These are phyloP conservation scores for Panicum miliaceum DNA, from an alignment of 176 grass and related monocot genomes.

Conservation along the genomic window DNA sequence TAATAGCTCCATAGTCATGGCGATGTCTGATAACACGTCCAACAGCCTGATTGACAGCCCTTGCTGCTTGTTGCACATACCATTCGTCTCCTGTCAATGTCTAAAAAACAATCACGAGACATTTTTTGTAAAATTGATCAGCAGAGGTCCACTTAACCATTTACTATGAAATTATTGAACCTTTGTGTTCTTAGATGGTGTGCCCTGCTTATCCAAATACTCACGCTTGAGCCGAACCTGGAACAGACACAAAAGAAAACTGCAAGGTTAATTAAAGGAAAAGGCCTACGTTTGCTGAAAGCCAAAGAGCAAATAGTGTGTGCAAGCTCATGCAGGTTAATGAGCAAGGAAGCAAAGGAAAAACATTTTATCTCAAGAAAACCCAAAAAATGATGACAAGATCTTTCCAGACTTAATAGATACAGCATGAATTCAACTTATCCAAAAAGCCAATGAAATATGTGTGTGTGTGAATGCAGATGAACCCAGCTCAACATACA, in stretches of 20 bases:
- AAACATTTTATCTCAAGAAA: not conserved
- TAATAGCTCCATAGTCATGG: conserved; percentile 94
- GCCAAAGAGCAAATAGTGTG: conserved; percentile 9
- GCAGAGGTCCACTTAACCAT: not conserved
- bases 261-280: conserved; percentile 15
- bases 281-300: not conserved
- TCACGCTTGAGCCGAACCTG: conserved; percentile 93
- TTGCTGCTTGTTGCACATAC: conserved; percentile 97
- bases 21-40: conserved; percentile 93
- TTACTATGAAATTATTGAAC: conserved; percentile 43
- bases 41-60: conserved; percentile 97
- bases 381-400: not conserved
- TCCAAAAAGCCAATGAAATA: not conserved
- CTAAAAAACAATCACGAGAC: conserved; percentile 53
- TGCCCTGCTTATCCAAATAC: conserved; percentile 78
- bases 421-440: conserved; percentile 26
- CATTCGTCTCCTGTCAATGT: conserved; percentile 79
- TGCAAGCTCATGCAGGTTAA: conserved; percentile 4
- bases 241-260: conserved; percentile 34
- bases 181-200: conserved; percentile 58
- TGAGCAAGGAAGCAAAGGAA: not conserved
- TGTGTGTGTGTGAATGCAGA: not conserved
- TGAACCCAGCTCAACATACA: not conserved
- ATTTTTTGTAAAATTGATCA: conserved; percentile 25
- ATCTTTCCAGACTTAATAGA: conserved; percentile 16